Evolutionary conservation across 805 yeast species (phyloP).

Genomic region (Candida hungchunana): DNA sequence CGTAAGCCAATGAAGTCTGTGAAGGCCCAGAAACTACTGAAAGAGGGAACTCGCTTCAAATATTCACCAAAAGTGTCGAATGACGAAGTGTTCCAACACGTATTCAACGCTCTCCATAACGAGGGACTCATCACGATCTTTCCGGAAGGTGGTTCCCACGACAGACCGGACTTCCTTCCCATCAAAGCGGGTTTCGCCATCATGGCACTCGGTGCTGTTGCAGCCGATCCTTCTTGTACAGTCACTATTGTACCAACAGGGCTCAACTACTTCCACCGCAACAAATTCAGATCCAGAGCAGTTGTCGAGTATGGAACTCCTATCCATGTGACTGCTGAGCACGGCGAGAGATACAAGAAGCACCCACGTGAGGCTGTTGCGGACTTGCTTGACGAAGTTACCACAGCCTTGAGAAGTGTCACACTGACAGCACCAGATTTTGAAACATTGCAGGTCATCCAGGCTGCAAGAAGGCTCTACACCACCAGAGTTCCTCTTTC

Average conservation of each 20-base stretch:
- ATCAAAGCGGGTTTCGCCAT: constrained; percentile 96
- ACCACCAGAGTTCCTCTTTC: constrained; percentile 68
- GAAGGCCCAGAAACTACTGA: constrained; percentile 44
- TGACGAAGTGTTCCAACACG: constrained; percentile 71
- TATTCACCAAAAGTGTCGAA: constrained; percentile 82
- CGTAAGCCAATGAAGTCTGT: constrained; percentile 62
- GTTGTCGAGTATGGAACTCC: constrained; percentile 93
- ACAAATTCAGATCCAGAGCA: constrained; percentile 90
- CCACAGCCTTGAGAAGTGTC: constrained; percentile 75
- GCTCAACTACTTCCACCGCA: constrained; percentile 91
- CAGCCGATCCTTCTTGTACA: constrained; percentile 65
- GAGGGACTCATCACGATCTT: constrained; percentile 86
- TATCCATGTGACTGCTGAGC: constrained; percentile 54
- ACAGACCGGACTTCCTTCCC: constrained; percentile 84
- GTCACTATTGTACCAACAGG: constrained; percentile 93
- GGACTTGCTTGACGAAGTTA: constrained; percentile 64
- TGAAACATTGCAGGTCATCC: constrained; percentile 90
- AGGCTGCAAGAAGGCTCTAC: constrained; percentile 87
- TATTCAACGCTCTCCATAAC: constrained; percentile 72
- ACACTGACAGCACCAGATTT: constrained; percentile 93
- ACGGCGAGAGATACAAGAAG: constrained; percentile 61
- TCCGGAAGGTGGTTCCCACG: constrained; percentile 98
- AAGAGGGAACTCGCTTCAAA: constrained; percentile 60
- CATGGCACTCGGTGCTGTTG: constrained; percentile 94
- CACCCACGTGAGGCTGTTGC: constrained; percentile 74